phyloP scores from a whole-genome alignment of 2,329 filamentous ascomycete genomes.

The Calycina marina region DNA sequence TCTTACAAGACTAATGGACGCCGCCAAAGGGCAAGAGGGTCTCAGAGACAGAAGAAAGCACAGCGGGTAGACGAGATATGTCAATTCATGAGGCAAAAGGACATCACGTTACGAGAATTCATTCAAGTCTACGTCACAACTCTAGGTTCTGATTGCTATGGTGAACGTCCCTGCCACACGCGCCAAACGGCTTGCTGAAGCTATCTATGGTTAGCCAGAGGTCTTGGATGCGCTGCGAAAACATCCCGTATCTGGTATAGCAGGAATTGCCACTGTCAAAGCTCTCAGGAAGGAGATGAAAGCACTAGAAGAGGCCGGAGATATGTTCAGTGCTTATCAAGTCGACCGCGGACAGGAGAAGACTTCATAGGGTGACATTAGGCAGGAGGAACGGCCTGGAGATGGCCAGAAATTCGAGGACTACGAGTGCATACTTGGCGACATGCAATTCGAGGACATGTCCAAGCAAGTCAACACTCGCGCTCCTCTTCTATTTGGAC shows the following conservation, averaged over 20 bases:
- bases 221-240: background rate
- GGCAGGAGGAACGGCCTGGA: conserved; percentile 1
- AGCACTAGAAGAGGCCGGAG: conserved; percentile 1
- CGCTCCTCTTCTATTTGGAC: conserved; percentile 1
- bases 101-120: no score
- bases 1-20: no score
- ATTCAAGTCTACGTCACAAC: conserved; percentile 1
- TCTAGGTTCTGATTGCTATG: conserved; percentile 1
- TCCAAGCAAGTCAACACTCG: conserved; percentile 1
- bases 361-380: background rate
- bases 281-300: conserved; percentile 1
- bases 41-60: background rate
- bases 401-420: conserved; percentile 2
- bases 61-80: no score
- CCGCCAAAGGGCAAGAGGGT: background rate
- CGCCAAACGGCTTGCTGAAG: conserved; percentile 1
- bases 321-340: conserved; percentile 1
- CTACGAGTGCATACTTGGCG: conserved; percentile 1
- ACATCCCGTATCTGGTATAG: conserved; percentile 1
- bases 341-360: conserved; percentile 1
- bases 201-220: conserved; percentile 1
- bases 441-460: background rate
- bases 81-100: no score
- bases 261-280: conserved; percentile 1
- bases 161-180: conserved; percentile 1